Percentiles rank a stretch among this genome's conserved stretches.
Evolutionary conservation across 371 early-diverging fungal species (phyloP).

Genomic region (Mortierella sp.): DNA sequence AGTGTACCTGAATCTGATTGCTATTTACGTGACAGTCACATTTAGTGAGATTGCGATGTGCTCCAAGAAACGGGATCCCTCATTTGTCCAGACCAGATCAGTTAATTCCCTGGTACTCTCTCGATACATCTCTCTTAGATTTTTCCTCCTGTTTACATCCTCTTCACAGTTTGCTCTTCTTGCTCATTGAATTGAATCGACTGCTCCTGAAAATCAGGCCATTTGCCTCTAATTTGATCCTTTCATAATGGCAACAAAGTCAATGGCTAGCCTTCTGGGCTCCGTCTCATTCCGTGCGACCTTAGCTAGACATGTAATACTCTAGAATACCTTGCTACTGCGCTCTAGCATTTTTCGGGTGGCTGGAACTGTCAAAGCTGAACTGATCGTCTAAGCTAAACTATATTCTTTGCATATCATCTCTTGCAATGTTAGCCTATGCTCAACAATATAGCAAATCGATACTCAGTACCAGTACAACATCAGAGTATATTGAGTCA

Average conservation of each 20-base stretch:
- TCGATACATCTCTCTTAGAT: background rate
- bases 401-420: background rate
- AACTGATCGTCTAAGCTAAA: background rate
- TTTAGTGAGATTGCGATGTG: background rate
- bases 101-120: background rate
- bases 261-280: slow-evolving; percentile 23
- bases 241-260: slow-evolving; percentile 21
- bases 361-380: too few species aligned
- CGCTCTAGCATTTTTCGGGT: too few species aligned
- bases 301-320: slow-evolving; percentile 21
- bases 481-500: slow-evolving; percentile 1
- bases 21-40: slow-evolving; percentile 3
- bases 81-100: slow-evolving; percentile 15
- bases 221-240: background rate
- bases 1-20: background rate
- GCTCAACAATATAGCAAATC: background rate
- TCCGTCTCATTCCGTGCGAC: slow-evolving; percentile 19
- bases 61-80: slow-evolving; percentile 15
- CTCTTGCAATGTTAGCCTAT: slow-evolving; percentile 1
- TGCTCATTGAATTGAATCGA: background rate
- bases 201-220: background rate
- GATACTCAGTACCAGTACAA: background rate
- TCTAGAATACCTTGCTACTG: too few species aligned
- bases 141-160: background rate
- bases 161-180: background rate